Evolutionary conservation across 2,329 filamentous ascomycete genomes (phyloP).

Genomic region (Phialocephala sp.): DNA sequence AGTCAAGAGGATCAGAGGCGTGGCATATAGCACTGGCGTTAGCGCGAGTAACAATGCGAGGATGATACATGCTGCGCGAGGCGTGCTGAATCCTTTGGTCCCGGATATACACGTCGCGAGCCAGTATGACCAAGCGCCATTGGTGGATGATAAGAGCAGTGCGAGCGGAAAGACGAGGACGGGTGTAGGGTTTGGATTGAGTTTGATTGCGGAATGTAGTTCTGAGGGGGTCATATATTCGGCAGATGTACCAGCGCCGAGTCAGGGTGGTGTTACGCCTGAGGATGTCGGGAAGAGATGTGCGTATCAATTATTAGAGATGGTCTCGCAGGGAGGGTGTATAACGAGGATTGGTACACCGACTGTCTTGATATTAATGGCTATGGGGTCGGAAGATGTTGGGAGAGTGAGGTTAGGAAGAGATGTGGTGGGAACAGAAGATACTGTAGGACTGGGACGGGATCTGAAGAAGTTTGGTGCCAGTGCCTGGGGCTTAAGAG

Average conservation of each 20-base stretch:
- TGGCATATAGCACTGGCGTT: slow-evolving; percentile 92
- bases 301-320: slow-evolving; percentile 87
- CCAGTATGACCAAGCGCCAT: slow-evolving; percentile 72
- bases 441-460: slow-evolving; percentile 78
- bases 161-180: slow-evolving; percentile 68
- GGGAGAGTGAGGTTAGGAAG: slow-evolving; percentile 82
- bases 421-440: slow-evolving; percentile 81
- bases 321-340: slow-evolving; percentile 82
- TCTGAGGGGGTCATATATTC: slow-evolving; percentile 82
- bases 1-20: slow-evolving; percentile 87
- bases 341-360: slow-evolving; percentile 73
- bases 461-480: slow-evolving; percentile 90
- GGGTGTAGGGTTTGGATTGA: slow-evolving; percentile 90
- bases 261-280: slow-evolving; percentile 79
- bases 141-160: slow-evolving; percentile 60
- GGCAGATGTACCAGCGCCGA: slow-evolving; percentile 78
- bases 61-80: slow-evolving; percentile 90
- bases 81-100: slow-evolving; percentile 83
- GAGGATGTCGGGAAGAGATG: slow-evolving; percentile 91
- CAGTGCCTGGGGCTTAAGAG: slow-evolving; percentile 87
- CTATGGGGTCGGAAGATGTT: slow-evolving; percentile 97
- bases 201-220: slow-evolving; percentile 90
- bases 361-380: slow-evolving; percentile 87
- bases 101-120: slow-evolving; percentile 90
- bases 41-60: slow-evolving; percentile 91